Conservation (phyloP, 2,329 filamentous ascomycete genomes). For the Moelleriella libera region DNA sequence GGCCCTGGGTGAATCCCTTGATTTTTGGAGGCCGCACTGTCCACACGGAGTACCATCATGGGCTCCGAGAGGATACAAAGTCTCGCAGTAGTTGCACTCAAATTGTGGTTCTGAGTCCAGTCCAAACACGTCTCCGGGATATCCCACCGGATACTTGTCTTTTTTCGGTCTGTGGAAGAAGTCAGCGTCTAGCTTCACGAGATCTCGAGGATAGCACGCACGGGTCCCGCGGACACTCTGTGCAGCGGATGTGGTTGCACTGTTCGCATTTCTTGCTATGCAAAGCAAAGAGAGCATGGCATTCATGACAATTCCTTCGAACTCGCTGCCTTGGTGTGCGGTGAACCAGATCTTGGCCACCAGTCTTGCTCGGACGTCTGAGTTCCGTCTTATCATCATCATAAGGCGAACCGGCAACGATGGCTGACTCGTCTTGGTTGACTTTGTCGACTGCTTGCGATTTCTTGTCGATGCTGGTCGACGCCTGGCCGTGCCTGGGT, state of each 20-base stretch:
- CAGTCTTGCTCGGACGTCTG: constrained; percentile 49
- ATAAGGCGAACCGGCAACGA: constrained; percentile 33
- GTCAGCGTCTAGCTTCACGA: background rate
- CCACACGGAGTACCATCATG: constrained; percentile 40
- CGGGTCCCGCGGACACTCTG: constrained; percentile 68
- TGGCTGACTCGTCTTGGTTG: constrained; percentile 41
- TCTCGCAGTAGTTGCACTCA: constrained; percentile 49
- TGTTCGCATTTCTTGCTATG: constrained; percentile 48
- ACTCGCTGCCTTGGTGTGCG: constrained; percentile 61
- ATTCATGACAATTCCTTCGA: constrained; percentile 63
- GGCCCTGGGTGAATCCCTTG: constrained; percentile 42
- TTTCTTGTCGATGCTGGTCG: constrained; percentile 35
- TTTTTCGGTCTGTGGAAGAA: constrained; percentile 41
- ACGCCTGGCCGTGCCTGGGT: constrained; percentile 42
- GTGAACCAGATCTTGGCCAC: constrained; percentile 57
- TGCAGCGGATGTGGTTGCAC: constrained; percentile 64
- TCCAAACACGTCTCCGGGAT: constrained; percentile 51
- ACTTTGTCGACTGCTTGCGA: constrained; percentile 36
- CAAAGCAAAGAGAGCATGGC: constrained; percentile 45
- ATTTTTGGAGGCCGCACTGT: constrained; percentile 47
- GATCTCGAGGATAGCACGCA: constrained; percentile 29
- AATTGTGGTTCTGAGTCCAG: constrained; percentile 36
- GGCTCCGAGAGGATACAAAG: constrained; percentile 36
- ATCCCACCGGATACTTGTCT: constrained; percentile 55
- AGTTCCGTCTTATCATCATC: constrained; percentile 35